Evolutionary conservation across 1,139 yeast genomes (phyloP), one percentile per base, ranked within the genome.

Genomic region (Geotrichum bryndzae): DNA sequence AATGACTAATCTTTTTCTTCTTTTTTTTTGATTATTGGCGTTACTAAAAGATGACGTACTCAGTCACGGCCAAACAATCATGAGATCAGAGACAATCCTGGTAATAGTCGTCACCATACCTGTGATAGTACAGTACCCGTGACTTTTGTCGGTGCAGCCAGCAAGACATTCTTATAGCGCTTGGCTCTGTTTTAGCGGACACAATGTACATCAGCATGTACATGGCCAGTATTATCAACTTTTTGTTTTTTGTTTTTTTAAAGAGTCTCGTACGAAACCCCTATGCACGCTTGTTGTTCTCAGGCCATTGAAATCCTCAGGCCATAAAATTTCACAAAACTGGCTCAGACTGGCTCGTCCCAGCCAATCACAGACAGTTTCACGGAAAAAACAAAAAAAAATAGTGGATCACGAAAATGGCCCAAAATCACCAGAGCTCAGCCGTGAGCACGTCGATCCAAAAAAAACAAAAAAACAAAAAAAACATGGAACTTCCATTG

Each of bases 341-440:
- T 35, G 41, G 41, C 10, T 35, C 13, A 35, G n/a, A 35, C n/a
- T 35, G 31, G 6, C 31, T 27, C 31, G 31, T 27, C 31, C 31
- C 31, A 35, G n/a, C 41, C 41, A 35, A 35, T 35, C 41, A 35
- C 41, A 35, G n/a, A 1, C 41, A 3, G 13, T 13, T 13, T 11
- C 13, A 35, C 41, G 41, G n/a, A 35, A 35, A 35, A 35, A 35
- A 35, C 1, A 15, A 35, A 35, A 35, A 35, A 35, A 35, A 35
- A 35, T 6, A 35, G 41, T 35, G 41, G 41, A 35, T 35, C 41
- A 35, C 41, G 41, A 35, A 35, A 35, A 35, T 6, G n/a, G 41
- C 10, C 73, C 73, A 45, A 66, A 69, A 69, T 76, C 41, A 35
- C n/a, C 41, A 35, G 41, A 35, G 41, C n/a, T 35, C 41, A 35